Evolutionary conservation across 2,329 filamentous ascomycete genomes (phyloP).

Genomic region (Akanthomyces lecanii): DNA sequence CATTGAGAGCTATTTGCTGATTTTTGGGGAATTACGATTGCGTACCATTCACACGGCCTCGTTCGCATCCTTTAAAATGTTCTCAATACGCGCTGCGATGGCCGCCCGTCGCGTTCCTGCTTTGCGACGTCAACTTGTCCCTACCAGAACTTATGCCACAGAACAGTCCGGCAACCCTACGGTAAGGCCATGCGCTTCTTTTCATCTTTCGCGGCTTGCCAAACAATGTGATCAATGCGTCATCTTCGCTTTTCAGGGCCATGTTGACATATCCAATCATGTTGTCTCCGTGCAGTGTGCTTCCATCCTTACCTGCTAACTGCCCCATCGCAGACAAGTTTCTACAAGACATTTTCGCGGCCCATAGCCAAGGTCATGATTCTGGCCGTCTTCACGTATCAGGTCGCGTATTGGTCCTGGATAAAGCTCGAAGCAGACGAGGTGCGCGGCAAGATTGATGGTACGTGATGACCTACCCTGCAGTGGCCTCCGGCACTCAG

Average conservation of each 20-base stretch:
- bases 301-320: background rate
- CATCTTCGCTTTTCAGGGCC: too few relatives aligned
- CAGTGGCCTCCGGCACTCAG: background rate
- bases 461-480: conserved; percentile 35
- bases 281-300: background rate
- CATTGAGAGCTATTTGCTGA: background rate
- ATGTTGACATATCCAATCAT: background rate
- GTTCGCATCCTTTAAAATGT: background rate
- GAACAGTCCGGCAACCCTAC: conserved; percentile 15
- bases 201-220: too few relatives aligned
- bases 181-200: background rate
- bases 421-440: conserved; percentile 70
- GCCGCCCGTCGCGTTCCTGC: background rate
- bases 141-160: conserved; percentile 12
- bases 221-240: background rate
- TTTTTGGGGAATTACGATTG: background rate
- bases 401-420: conserved; percentile 73
- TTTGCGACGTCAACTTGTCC: background rate
- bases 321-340: conserved; percentile 46
- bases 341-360: conserved; percentile 71
- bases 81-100: conserved; percentile 8
- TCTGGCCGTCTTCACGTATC: conserved; percentile 73
- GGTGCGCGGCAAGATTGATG: conserved; percentile 53
- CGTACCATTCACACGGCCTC: background rate
- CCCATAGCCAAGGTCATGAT: conserved; percentile 71